These are phyloP conservation scores for Ceriops decandra DNA, from an alignment of 345 rosid species.

Conservation along the genomic window DNA sequence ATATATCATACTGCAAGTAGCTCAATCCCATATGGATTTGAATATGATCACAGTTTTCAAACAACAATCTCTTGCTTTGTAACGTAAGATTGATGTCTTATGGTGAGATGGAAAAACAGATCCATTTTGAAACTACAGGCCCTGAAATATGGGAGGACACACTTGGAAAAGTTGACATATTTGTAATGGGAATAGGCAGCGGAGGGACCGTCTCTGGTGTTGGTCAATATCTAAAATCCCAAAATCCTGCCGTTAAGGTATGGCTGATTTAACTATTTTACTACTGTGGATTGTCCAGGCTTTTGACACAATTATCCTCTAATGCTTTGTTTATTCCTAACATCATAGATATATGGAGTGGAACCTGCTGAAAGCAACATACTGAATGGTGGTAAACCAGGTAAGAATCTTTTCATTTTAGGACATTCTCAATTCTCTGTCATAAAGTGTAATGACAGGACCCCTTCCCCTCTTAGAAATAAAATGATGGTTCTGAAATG, in stretches of 20 bases:
- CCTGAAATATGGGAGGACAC: conserved; percentile 99
- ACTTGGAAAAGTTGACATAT: conserved; percentile 80
- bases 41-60: neutral
- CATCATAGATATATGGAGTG: conserved; percentile 78
- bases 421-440: too few species aligned
- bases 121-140: conserved; percentile 90
- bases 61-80: neutral
- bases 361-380: conserved; percentile 95
- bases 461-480: neutral
- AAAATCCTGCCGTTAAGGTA: conserved; percentile 94
- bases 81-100: conserved; percentile 4
- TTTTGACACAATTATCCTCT: neutral
- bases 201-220: conserved; percentile 98
- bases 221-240: conserved; percentile 85
- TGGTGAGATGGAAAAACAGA: conserved; percentile 36
- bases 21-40: neutral
- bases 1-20: too few species aligned
- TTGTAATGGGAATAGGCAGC: conserved; percentile 96
- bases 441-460: neutral
- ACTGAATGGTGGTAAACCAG: conserved; percentile 96
- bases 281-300: neutral
- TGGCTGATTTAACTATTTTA: neutral
- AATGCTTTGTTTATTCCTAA: conserved; percentile 8
- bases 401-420: conserved; percentile 27
- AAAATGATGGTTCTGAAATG: neutral